Evolutionary conservation across 2,329 filamentous ascomycete species (phyloP).

Genomic region (Beauveria scarabaeidicola): DNA sequence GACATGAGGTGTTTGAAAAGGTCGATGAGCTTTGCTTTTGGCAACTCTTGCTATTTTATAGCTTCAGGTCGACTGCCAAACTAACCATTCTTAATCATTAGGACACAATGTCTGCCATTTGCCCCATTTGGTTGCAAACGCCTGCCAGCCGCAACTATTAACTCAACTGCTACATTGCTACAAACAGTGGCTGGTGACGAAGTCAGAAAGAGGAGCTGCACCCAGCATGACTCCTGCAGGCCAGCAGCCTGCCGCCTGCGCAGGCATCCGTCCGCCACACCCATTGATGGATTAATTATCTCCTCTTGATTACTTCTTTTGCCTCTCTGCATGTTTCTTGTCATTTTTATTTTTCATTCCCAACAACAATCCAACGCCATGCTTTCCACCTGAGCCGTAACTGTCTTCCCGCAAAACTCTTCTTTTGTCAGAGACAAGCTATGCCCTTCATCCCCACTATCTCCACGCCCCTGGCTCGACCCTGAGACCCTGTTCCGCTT

Average conservation of each 20-base stretch:
- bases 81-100: too few species aligned
- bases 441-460: not conserved
- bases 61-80: not conserved
- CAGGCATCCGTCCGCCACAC: not conserved
- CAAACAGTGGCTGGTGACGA: not conserved
- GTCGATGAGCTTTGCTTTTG: not conserved
- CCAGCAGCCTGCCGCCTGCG: not conserved
- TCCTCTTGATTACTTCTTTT: not conserved
- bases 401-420: not conserved
- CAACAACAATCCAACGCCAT: too few species aligned
- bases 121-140: not conserved
- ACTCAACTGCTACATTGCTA: not conserved
- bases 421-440: not conserved
- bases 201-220: not conserved
- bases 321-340: not conserved
- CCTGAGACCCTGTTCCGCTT: conserved; percentile 11
- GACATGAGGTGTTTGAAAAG: too few species aligned
- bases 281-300: not conserved
- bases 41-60: not conserved
- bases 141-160: not conserved
- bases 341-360: not conserved
- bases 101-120: too few species aligned
- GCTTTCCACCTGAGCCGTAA: too few species aligned
- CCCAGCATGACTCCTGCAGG: conserved; percentile 6
- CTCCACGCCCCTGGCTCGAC: conserved; percentile 4